Evolutionary conservation across 2,329 filamentous ascomycete genomes (phyloP).

Genomic region (Penicillium sp.): DNA sequence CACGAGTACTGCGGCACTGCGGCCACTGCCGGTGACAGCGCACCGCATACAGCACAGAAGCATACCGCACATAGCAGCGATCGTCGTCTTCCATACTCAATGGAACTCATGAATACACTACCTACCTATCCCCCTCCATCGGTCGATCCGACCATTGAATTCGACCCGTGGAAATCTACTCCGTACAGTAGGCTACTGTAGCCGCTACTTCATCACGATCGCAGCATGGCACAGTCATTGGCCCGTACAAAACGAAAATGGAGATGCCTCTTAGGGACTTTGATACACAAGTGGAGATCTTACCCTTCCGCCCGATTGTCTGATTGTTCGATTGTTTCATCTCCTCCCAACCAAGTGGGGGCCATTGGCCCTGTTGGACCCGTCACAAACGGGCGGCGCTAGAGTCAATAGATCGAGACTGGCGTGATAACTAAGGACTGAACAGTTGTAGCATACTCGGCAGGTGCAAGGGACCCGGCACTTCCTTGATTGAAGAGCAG

Average conservation of each 20-base stretch:
- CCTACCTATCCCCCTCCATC: neutral
- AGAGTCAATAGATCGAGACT: conserved; percentile 24
- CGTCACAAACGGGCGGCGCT: conserved; percentile 21
- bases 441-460: too few relatives aligned
- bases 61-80: conserved; percentile 2
- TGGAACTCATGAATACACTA: conserved; percentile 6
- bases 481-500: neutral
- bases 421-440: neutral
- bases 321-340: conserved; percentile 23
- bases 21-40: neutral
- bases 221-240: conserved; percentile 12
- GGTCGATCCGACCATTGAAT: conserved; percentile 15
- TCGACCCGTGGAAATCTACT: too few relatives aligned
- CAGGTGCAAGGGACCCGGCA: neutral
- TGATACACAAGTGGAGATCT: conserved; percentile 3
- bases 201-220: conserved; percentile 14
- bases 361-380: conserved; percentile 20
- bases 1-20: neutral
- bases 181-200: neutral
- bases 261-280: neutral
- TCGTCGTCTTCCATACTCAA: conserved; percentile 14
- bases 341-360: conserved; percentile 10
- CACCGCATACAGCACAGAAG: neutral
- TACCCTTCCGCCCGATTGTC: neutral
- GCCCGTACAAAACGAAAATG: neutral